Conservation (phyloP, 441 rosid genomes). For the Syzygium syzygioides region DNA sequence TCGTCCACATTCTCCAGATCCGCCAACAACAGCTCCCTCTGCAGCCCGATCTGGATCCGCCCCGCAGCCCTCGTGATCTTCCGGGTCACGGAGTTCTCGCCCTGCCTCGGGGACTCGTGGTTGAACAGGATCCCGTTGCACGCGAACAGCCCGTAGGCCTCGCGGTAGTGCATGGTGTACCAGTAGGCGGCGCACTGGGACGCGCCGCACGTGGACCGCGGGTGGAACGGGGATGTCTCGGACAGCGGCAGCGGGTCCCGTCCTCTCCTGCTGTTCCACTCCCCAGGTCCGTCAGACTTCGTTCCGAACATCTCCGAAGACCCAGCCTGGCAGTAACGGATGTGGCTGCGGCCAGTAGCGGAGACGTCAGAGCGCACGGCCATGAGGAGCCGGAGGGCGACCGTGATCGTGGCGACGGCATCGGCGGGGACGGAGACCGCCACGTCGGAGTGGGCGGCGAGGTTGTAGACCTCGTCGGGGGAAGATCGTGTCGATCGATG, state of each 20-base stretch:
- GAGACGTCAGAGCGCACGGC: conserved; percentile 60
- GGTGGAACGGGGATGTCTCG: conserved; percentile 64
- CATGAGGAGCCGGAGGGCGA: conserved; percentile 68
- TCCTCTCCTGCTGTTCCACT: neutral
- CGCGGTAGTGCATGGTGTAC: conserved; percentile 73
- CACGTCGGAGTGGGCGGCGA: conserved; percentile 77
- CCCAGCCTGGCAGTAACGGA: conserved; percentile 70
- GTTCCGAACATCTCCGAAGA: conserved; percentile 73
- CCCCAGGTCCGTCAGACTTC: neutral
- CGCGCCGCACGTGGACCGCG: conserved; percentile 71
- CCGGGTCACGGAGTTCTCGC: conserved; percentile 76
- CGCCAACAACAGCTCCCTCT: conserved; percentile 67
- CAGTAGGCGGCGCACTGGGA: conserved; percentile 74
- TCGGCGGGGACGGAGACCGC: conserved; percentile 76
- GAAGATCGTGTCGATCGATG: conserved; percentile 65
- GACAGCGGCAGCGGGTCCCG: conserved; percentile 67
- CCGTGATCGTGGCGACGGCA: conserved; percentile 53
- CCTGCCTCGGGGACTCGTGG: conserved; percentile 76
- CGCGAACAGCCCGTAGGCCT: conserved; percentile 61
- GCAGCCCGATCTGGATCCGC: conserved; percentile 67
- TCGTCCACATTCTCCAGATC: conserved; percentile 42
- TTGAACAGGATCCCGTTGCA: conserved; percentile 78
- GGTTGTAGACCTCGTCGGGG: conserved; percentile 84
- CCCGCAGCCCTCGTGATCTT: conserved; percentile 74
- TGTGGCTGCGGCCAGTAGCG: conserved; percentile 42